Evolutionary conservation across 225 moss, liverwort and hornwort genomes (phyloP).

Genomic region (Polytrichum formosum): DNA sequence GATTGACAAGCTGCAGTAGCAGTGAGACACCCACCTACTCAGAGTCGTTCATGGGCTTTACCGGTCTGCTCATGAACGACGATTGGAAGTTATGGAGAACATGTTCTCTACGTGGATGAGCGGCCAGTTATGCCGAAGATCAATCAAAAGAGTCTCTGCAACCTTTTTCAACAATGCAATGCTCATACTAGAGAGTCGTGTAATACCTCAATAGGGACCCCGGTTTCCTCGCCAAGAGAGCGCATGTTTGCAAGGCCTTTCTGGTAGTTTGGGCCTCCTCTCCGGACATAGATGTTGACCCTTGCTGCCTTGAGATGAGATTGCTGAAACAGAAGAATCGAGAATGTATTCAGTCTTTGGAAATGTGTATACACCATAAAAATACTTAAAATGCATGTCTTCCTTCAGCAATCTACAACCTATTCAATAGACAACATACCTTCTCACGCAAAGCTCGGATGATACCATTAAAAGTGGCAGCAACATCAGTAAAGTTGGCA

Average conservation of each 20-base stretch:
- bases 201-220: slow-evolving; percentile 67
- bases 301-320: slow-evolving; percentile 84
- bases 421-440: slow-evolving; percentile 26
- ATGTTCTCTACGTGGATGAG: no score
- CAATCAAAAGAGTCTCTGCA: no score
- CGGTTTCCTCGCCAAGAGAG: slow-evolving; percentile 69
- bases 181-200: no score
- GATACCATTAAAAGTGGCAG: slow-evolving; percentile 91
- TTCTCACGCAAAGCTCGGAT: slow-evolving; percentile 92
- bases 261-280: slow-evolving; percentile 92
- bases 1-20: no score
- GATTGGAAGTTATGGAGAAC: no score
- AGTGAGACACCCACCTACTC: neutral
- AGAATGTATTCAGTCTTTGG: no score
- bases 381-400: no score
- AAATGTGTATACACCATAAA: no score
- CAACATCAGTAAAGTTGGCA: slow-evolving; percentile 95
- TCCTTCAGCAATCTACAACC: no score
- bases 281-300: slow-evolving; percentile 77
- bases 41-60: neutral
- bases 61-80: no score
- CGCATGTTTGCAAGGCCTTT: slow-evolving; percentile 90
- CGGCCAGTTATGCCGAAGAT: no score
- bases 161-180: no score
- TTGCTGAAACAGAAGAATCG: slow-evolving; percentile 51